Conservation (phyloP, 257 asterid species). For the Primulina eburnea region DNA sequence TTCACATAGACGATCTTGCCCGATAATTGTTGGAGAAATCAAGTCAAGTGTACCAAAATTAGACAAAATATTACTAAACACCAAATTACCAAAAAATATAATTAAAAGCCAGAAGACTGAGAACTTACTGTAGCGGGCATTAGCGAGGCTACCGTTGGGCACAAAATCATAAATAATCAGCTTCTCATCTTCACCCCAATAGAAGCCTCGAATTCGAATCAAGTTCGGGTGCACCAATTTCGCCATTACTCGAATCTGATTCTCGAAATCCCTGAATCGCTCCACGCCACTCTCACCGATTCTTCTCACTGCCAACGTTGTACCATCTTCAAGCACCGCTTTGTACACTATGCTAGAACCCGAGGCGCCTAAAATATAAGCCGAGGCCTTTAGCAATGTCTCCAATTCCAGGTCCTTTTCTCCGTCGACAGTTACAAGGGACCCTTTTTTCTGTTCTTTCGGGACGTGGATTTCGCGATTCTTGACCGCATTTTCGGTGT, state of each 20-base stretch:
- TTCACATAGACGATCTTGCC: too few relatives aligned
- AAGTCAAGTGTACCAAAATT: too few relatives aligned
- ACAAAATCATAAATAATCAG: slow-evolving; percentile 89
- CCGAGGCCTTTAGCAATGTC: slow-evolving; percentile 85
- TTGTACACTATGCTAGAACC: slow-evolving; percentile 95
- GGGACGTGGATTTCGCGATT: slow-evolving; percentile 22
- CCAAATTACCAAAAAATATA: neutral
- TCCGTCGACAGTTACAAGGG: slow-evolving; percentile 77
- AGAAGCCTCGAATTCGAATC: slow-evolving; percentile 83
- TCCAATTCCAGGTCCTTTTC: slow-evolving; percentile 79
- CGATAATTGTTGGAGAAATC: too few relatives aligned
- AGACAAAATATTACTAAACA: too few relatives aligned
- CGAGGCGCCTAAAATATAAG: slow-evolving; percentile 82
- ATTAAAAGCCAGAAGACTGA: neutral
- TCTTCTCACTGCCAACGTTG: slow-evolving; percentile 75
- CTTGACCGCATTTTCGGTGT: slow-evolving; percentile 9
- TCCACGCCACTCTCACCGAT: slow-evolving; percentile 86
- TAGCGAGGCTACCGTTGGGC: slow-evolving; percentile 93
- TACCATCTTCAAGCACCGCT: slow-evolving; percentile 87
- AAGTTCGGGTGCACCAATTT: slow-evolving; percentile 84
- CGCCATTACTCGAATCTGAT: slow-evolving; percentile 66
- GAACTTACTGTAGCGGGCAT: slow-evolving; percentile 80
- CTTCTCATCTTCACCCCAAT: slow-evolving; percentile 92
- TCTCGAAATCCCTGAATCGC: slow-evolving; percentile 82
- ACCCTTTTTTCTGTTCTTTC: slow-evolving; percentile 58